These are phyloP conservation scores for Fraxinus dipetala DNA, from an alignment of 305 asterid genomes.

Conservation along the genomic window DNA sequence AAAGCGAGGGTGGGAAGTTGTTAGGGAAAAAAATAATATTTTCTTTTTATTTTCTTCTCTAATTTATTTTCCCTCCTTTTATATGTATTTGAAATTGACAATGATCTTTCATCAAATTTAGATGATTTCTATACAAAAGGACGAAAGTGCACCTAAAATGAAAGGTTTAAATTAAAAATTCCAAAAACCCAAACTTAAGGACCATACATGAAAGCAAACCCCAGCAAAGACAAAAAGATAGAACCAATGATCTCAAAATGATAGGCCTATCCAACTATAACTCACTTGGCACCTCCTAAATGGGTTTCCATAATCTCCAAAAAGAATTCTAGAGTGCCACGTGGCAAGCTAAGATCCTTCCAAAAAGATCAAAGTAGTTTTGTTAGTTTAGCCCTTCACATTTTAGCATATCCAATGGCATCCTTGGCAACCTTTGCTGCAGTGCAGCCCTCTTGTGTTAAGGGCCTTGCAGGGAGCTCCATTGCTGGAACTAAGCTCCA, in stretches of 20 bases:
- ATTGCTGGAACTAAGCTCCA: slow-evolving; percentile 74
- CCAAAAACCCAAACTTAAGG: neutral
- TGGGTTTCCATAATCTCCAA: slow-evolving; percentile 38
- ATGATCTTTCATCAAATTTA: neutral
- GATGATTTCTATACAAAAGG: neutral
- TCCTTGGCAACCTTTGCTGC: slow-evolving; percentile 69
- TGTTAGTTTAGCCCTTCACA: slow-evolving; percentile 14
- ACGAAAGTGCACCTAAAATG: neutral
- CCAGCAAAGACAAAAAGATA: neutral
- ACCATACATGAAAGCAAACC: neutral
- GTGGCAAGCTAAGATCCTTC: slow-evolving; percentile 50
- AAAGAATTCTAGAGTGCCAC: slow-evolving; percentile 39
- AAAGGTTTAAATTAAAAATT: neutral
- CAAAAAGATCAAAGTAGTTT: slow-evolving; percentile 21
- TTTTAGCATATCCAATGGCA: slow-evolving; percentile 47
- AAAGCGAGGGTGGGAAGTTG: neutral
- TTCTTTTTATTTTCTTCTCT: neutral
- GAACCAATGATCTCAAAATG: slow-evolving; percentile 21
- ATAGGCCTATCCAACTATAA: slow-evolving; percentile 55
- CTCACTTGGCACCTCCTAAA: slow-evolving; percentile 35
- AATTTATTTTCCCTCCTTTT: neutral
- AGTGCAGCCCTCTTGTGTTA: slow-evolving; percentile 61
- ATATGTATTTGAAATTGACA: neutral
- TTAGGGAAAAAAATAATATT: neutral
- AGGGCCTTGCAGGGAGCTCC: slow-evolving; percentile 94